Conservation (phyloP, 1,284 basidiomycete species). For the Peniophora sp. region DNA sequence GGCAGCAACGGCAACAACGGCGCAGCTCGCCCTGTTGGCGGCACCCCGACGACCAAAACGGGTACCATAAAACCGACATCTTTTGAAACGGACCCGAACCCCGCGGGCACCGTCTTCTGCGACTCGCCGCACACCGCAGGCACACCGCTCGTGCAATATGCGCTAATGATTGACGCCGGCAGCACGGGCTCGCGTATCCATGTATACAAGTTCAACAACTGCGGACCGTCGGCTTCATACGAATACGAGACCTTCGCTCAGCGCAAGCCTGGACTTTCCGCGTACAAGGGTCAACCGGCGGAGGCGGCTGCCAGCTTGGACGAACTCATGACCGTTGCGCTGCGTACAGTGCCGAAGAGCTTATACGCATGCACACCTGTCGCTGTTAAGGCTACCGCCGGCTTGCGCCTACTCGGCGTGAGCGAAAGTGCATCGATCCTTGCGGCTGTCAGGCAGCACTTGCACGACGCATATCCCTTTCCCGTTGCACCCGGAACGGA, state of each 20-base stretch:
- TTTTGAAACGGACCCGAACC: conserved; percentile 58
- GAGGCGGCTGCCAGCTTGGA: conserved; percentile 81
- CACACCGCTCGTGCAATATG: conserved; percentile 76
- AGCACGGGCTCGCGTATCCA: conserved; percentile 97
- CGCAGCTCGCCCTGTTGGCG: conserved; percentile 10
- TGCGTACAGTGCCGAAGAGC: conserved; percentile 65
- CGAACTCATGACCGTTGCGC: conserved; percentile 73
- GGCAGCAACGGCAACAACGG: not conserved
- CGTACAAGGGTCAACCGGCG: conserved; percentile 47
- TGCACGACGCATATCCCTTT: conserved; percentile 73
- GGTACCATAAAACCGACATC: conserved; percentile 31
- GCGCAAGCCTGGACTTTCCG: conserved; percentile 78
- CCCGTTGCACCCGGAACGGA: conserved; percentile 48
- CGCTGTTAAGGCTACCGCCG: conserved; percentile 94
- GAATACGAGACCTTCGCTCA: conserved; percentile 93
- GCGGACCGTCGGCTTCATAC: conserved; percentile 68
- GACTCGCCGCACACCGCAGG: conserved; percentile 40
- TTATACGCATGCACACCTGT: conserved; percentile 79
- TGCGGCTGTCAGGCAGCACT: conserved; percentile 60
- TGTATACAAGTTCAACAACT: conserved; percentile 97
- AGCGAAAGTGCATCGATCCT: conserved; percentile 71
- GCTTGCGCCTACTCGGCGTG: conserved; percentile 71
- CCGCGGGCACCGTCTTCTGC: conserved; percentile 61
- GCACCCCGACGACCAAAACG: conserved; percentile 15
- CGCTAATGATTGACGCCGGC: conserved; percentile 96